Percentiles rank a stretch among this genome's conserved stretches.
These are phyloP conservation scores for Russula earlei DNA, from an alignment of 768 basidiomycete genomes.

Conservation along the genomic window DNA sequence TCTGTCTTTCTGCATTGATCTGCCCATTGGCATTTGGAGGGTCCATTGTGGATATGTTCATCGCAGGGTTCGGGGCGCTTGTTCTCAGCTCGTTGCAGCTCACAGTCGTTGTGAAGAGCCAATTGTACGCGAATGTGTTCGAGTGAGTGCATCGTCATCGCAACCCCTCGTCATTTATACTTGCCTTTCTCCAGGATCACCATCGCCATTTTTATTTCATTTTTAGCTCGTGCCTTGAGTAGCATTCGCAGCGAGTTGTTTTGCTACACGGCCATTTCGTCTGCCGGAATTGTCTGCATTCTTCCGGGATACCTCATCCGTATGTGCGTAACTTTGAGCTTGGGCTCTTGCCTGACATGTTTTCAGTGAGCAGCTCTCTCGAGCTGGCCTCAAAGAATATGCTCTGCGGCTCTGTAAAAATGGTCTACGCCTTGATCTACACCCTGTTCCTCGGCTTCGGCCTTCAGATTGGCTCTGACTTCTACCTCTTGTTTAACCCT, in stretches of 20 bases:
- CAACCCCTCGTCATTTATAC: background rate
- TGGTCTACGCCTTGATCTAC: slow-evolving; percentile 78
- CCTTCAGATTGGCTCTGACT: slow-evolving; percentile 71
- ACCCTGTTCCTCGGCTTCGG: slow-evolving; percentile 78
- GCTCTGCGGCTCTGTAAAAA: slow-evolving; percentile 70
- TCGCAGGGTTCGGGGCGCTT: slow-evolving; percentile 59
- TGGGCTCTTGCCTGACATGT: background rate
- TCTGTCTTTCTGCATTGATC: slow-evolving; percentile 62
- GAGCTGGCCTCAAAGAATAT: slow-evolving; percentile 80
- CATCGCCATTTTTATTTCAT: slow-evolving; percentile 70
- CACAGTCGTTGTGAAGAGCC: slow-evolving; percentile 58
- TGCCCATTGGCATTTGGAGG: slow-evolving; percentile 82
- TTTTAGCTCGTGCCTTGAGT: slow-evolving; percentile 69
- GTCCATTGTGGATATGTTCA: slow-evolving; percentile 74
- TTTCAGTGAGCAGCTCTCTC: slow-evolving; percentile 63
- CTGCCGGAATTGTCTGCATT: slow-evolving; percentile 76
- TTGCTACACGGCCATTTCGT: slow-evolving; percentile 85
- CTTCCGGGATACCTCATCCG: slow-evolving; percentile 80
- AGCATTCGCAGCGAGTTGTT: slow-evolving; percentile 67
- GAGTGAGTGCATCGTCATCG: slow-evolving; percentile 50
- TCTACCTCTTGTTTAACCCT: slow-evolving; percentile 61
- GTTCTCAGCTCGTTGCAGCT: slow-evolving; percentile 62
- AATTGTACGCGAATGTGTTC: slow-evolving; percentile 81
- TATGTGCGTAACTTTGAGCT: slow-evolving; percentile 28
- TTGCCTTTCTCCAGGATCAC: slow-evolving; percentile 47